Conservation (phyloP, 345 rosid species). For the Populus pruinosa region DNA sequence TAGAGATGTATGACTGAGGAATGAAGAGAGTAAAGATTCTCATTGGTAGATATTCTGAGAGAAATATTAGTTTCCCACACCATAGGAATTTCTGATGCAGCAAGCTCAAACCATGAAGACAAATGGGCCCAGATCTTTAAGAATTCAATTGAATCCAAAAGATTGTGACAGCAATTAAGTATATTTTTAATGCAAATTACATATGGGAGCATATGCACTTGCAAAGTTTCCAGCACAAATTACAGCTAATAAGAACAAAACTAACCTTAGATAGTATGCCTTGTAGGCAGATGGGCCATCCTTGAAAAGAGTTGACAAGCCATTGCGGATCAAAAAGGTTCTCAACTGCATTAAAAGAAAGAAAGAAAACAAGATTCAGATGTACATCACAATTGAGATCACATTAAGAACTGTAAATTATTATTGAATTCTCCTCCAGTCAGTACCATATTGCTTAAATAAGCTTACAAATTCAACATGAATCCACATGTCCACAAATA, state of each 20-base stretch:
- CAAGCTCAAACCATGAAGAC: too few relatives aligned
- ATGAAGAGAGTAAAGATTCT: too few relatives aligned
- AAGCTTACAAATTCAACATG: background rate
- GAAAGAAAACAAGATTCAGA: background rate
- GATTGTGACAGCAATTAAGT: too few relatives aligned
- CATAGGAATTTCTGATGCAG: too few relatives aligned
- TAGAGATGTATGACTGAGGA: too few relatives aligned
- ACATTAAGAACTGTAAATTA: too few relatives aligned
- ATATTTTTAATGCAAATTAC: too few relatives aligned
- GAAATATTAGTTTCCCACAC: too few relatives aligned
- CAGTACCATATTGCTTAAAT: background rate
- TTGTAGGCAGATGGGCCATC: constrained; percentile 86
- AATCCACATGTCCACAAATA: background rate
- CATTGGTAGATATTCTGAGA: too few relatives aligned
- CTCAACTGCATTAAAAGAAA: constrained; percentile 50
- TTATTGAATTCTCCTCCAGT: background rate
- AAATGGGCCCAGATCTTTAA: too few relatives aligned
- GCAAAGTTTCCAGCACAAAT: background rate
- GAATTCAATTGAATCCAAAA: too few relatives aligned
- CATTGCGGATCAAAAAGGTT: constrained; percentile 95
- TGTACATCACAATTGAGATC: background rate
- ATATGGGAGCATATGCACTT: too few relatives aligned
- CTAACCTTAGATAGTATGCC: constrained; percentile 67
- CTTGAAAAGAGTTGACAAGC: constrained; percentile 75
- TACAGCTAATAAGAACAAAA: background rate